Evolutionary conservation across 139 green algal genomes (phyloP), one percentile per base, ranked within the genome.

Genomic region (Chlamydomonas schloesseri): DNA sequence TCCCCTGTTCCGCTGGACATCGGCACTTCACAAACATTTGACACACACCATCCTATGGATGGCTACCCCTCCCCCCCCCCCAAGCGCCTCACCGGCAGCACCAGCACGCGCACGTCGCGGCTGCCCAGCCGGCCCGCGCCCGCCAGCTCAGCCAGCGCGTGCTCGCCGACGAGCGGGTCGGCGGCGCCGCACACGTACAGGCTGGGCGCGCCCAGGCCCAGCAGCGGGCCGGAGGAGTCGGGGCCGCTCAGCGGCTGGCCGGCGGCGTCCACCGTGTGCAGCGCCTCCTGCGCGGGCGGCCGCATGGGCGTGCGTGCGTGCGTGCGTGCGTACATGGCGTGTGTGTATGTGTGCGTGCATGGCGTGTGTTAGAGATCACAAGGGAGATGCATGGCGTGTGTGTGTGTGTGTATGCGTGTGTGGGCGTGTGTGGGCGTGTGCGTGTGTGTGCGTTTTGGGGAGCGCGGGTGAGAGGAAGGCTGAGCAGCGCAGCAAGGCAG

Each of bases 171-270:
- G 21, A 26, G 26, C 24, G 62, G 62, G 67, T 88, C 87, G 4
- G 3, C 26, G 50, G 60, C 47, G 5, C 37, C 46, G 20, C 31
- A 64, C 23, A 94, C 24, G 55, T 93, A 93, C 23, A 94, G 84
- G 62, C 85, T 29, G 17, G 91, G 91, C 20, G 57, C 71, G 14
- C 62, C 13, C 69, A 94, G 78, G 5, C 57, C 55, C 50, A 92
- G 75, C 76, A 94, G 71, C 33, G 87, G 89, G 15, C 69, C 89
- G 33, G 60, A 76, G 17, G 87, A 90, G 86, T 92, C 89, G 42
- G 89, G 50, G 18, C 75, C 50, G 47, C 37, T 5, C 23, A 17
- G 42, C 42, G 42, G 42, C 42, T 50, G 42, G 42, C 42, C 42
- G 11, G 42, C 71, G 65, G 13, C 65, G 13, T 23, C 31, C 14